These are phyloP conservation scores for Serendipita sp. DNA, from an alignment of 768 basidiomycete genomes.

Conservation along the genomic window DNA sequence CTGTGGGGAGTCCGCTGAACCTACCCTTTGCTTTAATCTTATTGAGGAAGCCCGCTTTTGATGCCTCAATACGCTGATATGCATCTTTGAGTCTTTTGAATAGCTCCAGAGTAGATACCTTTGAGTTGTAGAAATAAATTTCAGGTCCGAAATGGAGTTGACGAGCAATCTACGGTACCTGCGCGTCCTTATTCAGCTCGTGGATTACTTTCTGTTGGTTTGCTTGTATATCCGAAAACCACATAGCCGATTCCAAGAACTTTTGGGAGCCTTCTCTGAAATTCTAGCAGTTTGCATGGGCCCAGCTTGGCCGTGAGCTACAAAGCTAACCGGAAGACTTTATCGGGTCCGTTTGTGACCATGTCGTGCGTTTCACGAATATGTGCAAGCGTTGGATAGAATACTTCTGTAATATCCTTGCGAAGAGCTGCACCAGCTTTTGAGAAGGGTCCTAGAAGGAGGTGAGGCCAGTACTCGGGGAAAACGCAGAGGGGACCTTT, in stretches of 20 bases:
- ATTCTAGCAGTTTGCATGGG: not conserved
- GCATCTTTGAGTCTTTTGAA: conserved; percentile 3
- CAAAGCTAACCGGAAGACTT: not conserved
- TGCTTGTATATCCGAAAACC: not conserved
- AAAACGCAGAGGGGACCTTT: not conserved
- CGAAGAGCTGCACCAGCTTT: not conserved
- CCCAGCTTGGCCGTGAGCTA: not conserved
- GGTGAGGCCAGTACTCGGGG: not conserved
- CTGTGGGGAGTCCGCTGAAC: not conserved
- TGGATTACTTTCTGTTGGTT: not conserved
- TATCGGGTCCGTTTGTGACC: not conserved
- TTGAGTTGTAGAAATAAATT: not conserved
- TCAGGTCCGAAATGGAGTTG: not conserved
- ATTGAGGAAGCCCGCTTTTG: not conserved
- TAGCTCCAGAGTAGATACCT: not conserved
- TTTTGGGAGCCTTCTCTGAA: not conserved
- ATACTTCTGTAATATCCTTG: not conserved
- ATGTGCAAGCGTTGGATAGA: not conserved
- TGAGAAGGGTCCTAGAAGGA: not conserved
- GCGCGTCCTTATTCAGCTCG: not conserved
- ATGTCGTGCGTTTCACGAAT: not conserved
- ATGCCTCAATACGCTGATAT: not conserved
- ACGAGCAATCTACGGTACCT: not conserved
- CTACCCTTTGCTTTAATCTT: not conserved
- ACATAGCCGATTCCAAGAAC: not conserved